Conservation (phyloP, 352 stramenopile genomes). For the Phytophthora syringae region DNA sequence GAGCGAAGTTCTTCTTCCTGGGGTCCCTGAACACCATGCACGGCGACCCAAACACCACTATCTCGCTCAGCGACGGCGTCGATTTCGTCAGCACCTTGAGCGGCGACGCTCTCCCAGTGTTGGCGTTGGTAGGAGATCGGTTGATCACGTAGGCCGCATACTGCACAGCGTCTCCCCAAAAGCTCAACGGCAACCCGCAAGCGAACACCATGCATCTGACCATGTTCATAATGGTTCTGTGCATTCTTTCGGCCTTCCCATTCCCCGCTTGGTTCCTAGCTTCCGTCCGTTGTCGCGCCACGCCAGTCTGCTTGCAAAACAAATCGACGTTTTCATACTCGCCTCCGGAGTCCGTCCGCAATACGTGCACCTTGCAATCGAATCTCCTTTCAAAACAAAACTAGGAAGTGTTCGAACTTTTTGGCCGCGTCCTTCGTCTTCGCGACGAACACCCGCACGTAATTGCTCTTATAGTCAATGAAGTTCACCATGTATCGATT, state of each 20-base stretch:
- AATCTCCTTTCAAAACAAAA: too few species aligned
- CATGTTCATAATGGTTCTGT: background rate
- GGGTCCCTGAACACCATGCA: background rate
- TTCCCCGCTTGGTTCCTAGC: background rate
- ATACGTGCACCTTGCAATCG: too few species aligned
- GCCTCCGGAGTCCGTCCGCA: too few species aligned
- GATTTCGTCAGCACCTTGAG: background rate
- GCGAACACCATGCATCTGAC: too few species aligned
- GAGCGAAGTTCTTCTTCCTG: background rate
- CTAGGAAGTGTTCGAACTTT: too few species aligned
- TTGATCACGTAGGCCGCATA: too few species aligned
- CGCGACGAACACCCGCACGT: too few species aligned
- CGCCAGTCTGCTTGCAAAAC: background rate
- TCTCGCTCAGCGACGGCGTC: background rate
- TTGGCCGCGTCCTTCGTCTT: too few species aligned
- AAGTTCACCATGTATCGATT: constrained; percentile 1
- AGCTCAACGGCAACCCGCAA: too few species aligned
- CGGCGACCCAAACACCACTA: background rate
- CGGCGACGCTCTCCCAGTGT: background rate
- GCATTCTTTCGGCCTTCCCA: background rate
- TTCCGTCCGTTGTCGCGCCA: background rate
- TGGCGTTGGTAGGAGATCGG: too few species aligned
- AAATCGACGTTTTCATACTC: background rate
- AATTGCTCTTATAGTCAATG: background rate
- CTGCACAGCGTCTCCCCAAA: too few species aligned